Percentiles rank a stretch among this genome's conserved stretches.
Evolutionary conservation across 441 rosid genomes (phyloP).

Genomic region (Bruguiera hainesii): DNA sequence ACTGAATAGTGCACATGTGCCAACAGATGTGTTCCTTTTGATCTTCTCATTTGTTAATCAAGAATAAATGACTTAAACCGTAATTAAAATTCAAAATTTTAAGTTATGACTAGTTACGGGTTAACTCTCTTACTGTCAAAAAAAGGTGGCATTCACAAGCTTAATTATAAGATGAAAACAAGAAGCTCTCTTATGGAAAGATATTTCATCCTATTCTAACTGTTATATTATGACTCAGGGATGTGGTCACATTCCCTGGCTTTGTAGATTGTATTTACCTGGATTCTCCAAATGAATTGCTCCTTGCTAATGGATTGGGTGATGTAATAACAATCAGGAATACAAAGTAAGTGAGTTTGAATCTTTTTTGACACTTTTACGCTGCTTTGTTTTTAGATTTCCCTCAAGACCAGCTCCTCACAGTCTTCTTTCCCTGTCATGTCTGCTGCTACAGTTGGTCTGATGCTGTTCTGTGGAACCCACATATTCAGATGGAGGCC

Average conservation of each 20-base stretch:
- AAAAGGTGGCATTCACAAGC: background rate
- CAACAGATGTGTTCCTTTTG: background rate
- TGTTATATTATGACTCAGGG: constrained; percentile 47
- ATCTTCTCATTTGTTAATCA: background rate
- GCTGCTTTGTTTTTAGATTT: background rate
- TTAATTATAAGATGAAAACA: constrained; percentile 6
- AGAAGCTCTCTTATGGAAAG: constrained; percentile 6
- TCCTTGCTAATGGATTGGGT: constrained; percentile 85
- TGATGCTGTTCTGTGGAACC: constrained; percentile 93
- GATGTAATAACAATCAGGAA: constrained; percentile 54
- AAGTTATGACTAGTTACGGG: background rate
- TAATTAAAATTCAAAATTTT: background rate
- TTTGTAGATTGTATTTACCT: constrained; percentile 90
- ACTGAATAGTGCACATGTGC: too few species aligned
- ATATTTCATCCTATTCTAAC: constrained; percentile 22
- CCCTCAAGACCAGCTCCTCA: background rate
- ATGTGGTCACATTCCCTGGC: constrained; percentile 71
- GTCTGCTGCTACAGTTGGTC: constrained; percentile 66
- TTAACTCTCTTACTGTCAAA: background rate
- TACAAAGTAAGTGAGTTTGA: constrained; percentile 48
- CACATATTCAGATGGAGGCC: constrained; percentile 91
- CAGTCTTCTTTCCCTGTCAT: constrained; percentile 10
- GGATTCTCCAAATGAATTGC: constrained; percentile 56
- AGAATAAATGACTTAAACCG: background rate
- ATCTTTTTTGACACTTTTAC: constrained; percentile 17